Conservation (phyloP, 2,329 filamentous ascomycete genomes). For the Capronia americana region DNA sequence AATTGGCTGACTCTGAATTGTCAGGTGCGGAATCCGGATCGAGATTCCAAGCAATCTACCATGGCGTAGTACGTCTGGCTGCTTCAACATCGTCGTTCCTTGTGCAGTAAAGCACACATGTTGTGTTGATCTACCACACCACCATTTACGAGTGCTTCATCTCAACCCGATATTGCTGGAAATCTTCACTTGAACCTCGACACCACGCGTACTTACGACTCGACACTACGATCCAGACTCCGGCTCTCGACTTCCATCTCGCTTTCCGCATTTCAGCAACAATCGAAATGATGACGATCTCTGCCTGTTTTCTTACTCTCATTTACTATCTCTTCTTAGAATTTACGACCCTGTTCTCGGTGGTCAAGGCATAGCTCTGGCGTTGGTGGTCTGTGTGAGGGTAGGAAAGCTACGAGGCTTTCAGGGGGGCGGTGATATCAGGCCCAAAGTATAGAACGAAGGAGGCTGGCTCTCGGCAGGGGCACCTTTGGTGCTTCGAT, state of each 20-base stretch:
- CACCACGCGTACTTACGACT: constrained; percentile 17
- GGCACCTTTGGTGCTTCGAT: not conserved
- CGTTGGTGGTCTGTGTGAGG: constrained; percentile 27
- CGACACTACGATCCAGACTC: constrained; percentile 16
- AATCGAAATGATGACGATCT: constrained; percentile 35
- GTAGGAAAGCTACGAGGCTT: not conserved
- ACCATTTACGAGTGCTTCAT: not conserved
- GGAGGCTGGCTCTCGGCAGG: not conserved
- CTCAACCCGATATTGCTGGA: constrained; percentile 3
- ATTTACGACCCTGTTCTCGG: constrained; percentile 16
- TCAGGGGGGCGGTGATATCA: not conserved
- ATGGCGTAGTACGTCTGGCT: constrained; percentile 24
- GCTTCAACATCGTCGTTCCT: not conserved
- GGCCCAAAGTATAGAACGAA: not conserved
- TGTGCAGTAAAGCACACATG: not conserved
- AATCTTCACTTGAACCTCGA: not conserved
- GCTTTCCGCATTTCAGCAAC: constrained; percentile 28
- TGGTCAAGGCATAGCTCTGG: constrained; percentile 34
- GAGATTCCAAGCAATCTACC: constrained; percentile 34
- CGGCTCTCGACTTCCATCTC: constrained; percentile 1
- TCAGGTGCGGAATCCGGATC: constrained; percentile 38
- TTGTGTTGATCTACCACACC: not conserved
- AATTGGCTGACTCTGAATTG: constrained; percentile 1
- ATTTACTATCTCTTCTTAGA: constrained; percentile 14
- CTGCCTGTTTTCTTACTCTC: constrained; percentile 19